Percentiles rank a stretch among this genome's conserved stretches.
Evolutionary conservation across 2,329 filamentous ascomycete genomes (phyloP).

Genomic region (Ceratocystis eucalypticola): DNA sequence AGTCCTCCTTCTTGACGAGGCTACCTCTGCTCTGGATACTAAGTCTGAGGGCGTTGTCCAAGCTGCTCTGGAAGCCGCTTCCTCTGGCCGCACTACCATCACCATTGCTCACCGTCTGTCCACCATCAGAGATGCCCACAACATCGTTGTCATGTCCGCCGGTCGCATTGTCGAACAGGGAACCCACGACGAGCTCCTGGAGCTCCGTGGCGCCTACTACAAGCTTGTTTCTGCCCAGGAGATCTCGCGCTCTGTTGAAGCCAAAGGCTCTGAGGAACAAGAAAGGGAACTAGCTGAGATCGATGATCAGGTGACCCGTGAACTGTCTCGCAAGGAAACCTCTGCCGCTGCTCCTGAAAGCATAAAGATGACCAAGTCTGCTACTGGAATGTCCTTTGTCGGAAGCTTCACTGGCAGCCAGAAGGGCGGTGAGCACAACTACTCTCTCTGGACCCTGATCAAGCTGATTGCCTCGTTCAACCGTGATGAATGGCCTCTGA

Average conservation of each 20-base stretch:
- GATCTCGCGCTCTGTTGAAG: slow-evolving; percentile 39
- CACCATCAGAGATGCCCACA: slow-evolving; percentile 86
- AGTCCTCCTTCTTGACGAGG: slow-evolving; percentile 83
- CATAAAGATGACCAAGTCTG: slow-evolving; percentile 47
- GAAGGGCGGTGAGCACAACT: slow-evolving; percentile 35
- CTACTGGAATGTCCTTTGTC: slow-evolving; percentile 58
- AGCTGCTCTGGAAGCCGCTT: slow-evolving; percentile 74
- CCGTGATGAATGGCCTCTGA: slow-evolving; percentile 52
- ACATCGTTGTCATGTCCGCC: slow-evolving; percentile 83
- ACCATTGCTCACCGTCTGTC: slow-evolving; percentile 91
- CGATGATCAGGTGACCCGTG: slow-evolving; percentile 30
- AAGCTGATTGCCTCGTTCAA: slow-evolving; percentile 75
- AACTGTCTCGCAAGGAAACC: slow-evolving; percentile 29
- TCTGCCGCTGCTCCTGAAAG: slow-evolving; percentile 48
- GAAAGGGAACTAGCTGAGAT: slow-evolving; percentile 28
- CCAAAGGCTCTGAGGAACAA: slow-evolving; percentile 40
- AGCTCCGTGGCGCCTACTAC: slow-evolving; percentile 58
- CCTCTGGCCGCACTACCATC: slow-evolving; percentile 81
- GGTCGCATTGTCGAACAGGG: slow-evolving; percentile 89
- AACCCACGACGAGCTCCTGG: slow-evolving; percentile 66
- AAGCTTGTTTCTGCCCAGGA: slow-evolving; percentile 80
- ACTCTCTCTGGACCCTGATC: slow-evolving; percentile 62
- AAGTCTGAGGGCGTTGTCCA: slow-evolving; percentile 92
- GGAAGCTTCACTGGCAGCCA: slow-evolving; percentile 36
- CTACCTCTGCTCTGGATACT: slow-evolving; percentile 84